These are phyloP conservation scores for Yamadazyma dendronema DNA, from an alignment of 1,139 yeast species.

Conservation along the genomic window DNA sequence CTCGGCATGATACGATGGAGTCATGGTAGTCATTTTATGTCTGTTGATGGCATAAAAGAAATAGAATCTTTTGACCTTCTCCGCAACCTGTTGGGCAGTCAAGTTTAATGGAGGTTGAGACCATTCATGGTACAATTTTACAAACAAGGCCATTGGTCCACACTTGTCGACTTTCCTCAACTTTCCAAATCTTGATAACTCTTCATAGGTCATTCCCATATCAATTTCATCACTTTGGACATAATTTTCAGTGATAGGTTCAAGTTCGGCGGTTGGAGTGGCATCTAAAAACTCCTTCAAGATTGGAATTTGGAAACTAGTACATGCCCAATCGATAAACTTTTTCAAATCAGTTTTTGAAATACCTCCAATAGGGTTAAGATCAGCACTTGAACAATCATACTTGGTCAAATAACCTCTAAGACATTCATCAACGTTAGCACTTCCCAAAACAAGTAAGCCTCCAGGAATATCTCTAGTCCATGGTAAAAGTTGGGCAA, in stretches of 20 bases:
- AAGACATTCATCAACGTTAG: constrained; percentile 96
- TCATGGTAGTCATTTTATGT: constrained; percentile 93
- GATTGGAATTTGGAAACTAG: constrained; percentile 70
- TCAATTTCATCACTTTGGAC: constrained; percentile 96
- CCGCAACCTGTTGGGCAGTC: constrained; percentile 82
- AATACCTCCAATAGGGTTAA: constrained; percentile 96
- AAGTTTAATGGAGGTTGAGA: constrained; percentile 63
- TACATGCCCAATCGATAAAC: constrained; percentile 78
- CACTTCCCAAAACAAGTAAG: constrained; percentile 85
- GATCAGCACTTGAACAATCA: constrained; percentile 95
- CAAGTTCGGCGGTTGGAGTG: constrained; percentile 96
- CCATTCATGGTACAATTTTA: constrained; percentile 90
- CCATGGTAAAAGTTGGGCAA: constrained; percentile 97
- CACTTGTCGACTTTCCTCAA: constrained; percentile 89
- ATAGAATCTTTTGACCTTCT: constrained; percentile 87
- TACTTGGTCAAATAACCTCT: constrained; percentile 95
- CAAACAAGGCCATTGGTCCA: constrained; percentile 94
- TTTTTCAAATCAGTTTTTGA: constrained; percentile 88
- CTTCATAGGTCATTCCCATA: constrained; percentile 98
- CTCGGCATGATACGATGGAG: constrained; percentile 97
- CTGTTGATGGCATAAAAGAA: constrained; percentile 92
- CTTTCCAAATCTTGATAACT: constrained; percentile 86
- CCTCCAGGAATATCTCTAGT: constrained; percentile 76
- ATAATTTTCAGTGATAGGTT: constrained; percentile 87
- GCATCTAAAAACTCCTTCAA: constrained; percentile 78